Base-by-base conservation (phyloP, 768 basidiomycete genomes). In the Xerocomellus amylosporus region DNA sequence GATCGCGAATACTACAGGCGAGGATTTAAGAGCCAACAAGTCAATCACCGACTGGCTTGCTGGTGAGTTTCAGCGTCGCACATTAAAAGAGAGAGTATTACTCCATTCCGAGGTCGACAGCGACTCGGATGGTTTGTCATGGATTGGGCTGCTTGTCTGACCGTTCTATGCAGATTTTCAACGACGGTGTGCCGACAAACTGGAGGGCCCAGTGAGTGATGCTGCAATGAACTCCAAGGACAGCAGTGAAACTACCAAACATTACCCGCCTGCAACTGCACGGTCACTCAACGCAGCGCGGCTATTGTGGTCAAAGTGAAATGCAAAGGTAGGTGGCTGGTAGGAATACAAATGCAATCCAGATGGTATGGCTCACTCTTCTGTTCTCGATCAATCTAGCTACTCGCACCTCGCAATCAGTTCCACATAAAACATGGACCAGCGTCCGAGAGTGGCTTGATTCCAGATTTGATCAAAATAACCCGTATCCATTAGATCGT, bases 381-480 rank as follows among this genome's bases (percentile, higher is more conserved):
- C 15, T 19, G 4, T 15, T 10, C 49, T 20, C 31, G 28, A 36
- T 19, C 22, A 2, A 40, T 24, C 17, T 10, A 24, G 26, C 24
- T 39, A 47, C 20, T 24, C 5, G 19, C 12, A 12, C 45, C 8
- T 38, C 9, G 48, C 45, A 22, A 62, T 41, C 31, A 50, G 5
- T 4, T 38, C 37, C 2, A 62, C 28, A 4, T 44, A 38, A 20
- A 2, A 13, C 40, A 39, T 33, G 19, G 34, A 40, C 39, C 28
- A 54, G 41, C 12, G 34, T 24, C 9, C 57, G 2, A 59, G 26
- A 15, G 2, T 19, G 26, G 51, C 49, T 1, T 20, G 13, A n/a
- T 36, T 2, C 58, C 62, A 64, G 7, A 53, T n/a, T 1, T 41
- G 24, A 39, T 61, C 51, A 22, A 17, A n/a, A n/a, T 33, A 51